These are phyloP conservation scores for Chlamydomonas reinhardtii DNA, from an alignment of 163 green algal genomes.

Conservation along the genomic window DNA sequence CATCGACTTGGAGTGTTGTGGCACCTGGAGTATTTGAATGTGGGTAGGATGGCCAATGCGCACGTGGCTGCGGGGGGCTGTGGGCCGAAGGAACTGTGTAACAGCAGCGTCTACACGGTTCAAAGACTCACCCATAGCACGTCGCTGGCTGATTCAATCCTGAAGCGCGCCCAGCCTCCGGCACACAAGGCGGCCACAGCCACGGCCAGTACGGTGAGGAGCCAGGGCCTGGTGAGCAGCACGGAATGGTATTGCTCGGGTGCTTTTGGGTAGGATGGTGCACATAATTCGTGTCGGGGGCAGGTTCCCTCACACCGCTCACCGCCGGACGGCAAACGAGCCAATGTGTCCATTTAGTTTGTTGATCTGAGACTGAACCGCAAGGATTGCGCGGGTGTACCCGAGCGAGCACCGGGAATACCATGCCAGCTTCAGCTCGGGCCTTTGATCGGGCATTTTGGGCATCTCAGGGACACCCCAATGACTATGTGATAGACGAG, in stretches of 20 bases:
- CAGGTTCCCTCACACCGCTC: too few relatives aligned
- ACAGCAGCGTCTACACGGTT: too few relatives aligned
- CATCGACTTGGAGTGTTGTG: slow-evolving; percentile 8
- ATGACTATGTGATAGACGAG: too few relatives aligned
- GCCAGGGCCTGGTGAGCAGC: neutral
- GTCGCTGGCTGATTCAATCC: neutral
- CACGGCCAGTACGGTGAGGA: neutral
- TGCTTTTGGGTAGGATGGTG: too few relatives aligned
- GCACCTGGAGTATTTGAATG: neutral
- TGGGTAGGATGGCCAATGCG: neutral
- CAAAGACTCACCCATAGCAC: slow-evolving; percentile 15
- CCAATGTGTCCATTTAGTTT: neutral
- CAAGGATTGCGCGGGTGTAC: neutral
- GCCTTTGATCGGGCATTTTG: too few relatives aligned
- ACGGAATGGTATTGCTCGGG: neutral
- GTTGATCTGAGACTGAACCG: neutral
- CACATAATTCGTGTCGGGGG: too few relatives aligned
- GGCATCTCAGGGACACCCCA: too few relatives aligned
- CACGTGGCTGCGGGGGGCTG: too few relatives aligned
- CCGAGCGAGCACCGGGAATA: neutral
- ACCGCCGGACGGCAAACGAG: neutral
- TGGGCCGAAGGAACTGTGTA: too few relatives aligned
- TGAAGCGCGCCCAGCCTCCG: neutral
- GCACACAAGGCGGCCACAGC: neutral
- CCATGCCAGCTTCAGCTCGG: too few relatives aligned